Base-by-base conservation (phyloP, 116 monocot species). In the Posidonia oceanica region DNA sequence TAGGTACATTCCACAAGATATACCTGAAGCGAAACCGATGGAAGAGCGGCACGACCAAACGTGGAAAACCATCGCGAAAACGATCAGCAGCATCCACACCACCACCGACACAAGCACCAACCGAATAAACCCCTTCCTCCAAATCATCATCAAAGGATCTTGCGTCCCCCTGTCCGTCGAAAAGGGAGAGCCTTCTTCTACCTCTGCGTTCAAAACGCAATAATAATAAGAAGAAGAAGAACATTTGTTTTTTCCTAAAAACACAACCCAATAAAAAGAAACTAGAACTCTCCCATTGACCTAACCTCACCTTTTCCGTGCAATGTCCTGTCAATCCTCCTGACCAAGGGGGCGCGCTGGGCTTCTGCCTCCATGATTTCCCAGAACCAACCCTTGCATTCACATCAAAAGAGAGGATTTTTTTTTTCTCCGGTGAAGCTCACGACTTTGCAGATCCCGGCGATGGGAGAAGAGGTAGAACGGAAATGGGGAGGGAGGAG, bases 41-140 rank as follows among this genome's bases (percentile, higher is more conserved):
- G 82, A 76, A 56, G 94, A 87, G 57, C 69, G 83, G 72, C 94
- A 94, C 11, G 87, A 80, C 94, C 85, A 82, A 14, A 90, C 54
- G 37, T 87, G 87, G 57, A 90, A 87, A 54, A 80, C 56, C 74
- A 90, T 52, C 3, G 78, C 81, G 20, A 75, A 58, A 17, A 87
- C 64, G 39, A 90, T 83, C 54, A 94, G 84, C 72, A 90, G 58
- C 78, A 84, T 78, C 94, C 91, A 94, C 4, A 77, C 55, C 22
- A 94, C 77, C 54, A 70, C 84, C 4, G 84, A 86, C 55, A 90
- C 84, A 54, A 94, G 79, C n/a, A 86, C 59, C 71, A 90, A 56
- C 71, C 90, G 76, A 11, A 86, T 61, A 59, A 86, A 88, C 3
- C 90, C 90, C 72, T 67, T 82, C 68, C 77, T 72, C 79, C 83